phyloP scores from a whole-genome alignment of 495 filamentous ascomycete species.

The Penicillium ucsense region DNA sequence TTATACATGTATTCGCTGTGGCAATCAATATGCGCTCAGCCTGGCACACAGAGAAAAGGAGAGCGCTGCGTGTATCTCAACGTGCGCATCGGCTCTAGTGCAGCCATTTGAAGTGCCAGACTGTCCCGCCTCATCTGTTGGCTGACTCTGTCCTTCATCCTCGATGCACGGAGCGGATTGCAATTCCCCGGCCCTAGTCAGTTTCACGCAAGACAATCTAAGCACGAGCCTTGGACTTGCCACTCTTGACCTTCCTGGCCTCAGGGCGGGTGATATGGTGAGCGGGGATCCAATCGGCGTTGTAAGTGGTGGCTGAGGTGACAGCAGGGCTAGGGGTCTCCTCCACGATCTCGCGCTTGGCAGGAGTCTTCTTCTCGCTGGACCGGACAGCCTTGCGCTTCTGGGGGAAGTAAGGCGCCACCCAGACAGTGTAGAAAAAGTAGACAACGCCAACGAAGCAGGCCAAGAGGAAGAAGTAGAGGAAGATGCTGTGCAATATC shows the following conservation, averaged over 20 bases:
- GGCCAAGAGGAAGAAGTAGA: constrained; percentile 83
- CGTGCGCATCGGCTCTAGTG: neutral
- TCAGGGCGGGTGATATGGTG: constrained; percentile 83
- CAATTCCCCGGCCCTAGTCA: too few relatives aligned
- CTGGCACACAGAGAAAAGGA: constrained; percentile 1
- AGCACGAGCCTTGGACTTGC: constrained; percentile 46
- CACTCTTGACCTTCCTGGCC: constrained; percentile 68
- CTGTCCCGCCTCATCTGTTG: neutral
- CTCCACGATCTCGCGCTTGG: constrained; percentile 63
- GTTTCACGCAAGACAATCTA: constrained; percentile 8
- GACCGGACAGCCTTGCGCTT: constrained; percentile 60
- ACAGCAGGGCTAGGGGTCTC: constrained; percentile 57
- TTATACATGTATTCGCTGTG: constrained; percentile 27
- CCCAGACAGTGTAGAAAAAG: constrained; percentile 97
- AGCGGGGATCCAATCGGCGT: constrained; percentile 92
- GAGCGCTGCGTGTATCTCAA: constrained; percentile 23
- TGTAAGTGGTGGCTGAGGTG: constrained; percentile 65
- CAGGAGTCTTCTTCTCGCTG: constrained; percentile 46
- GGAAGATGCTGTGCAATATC: constrained; percentile 62
- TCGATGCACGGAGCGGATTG: too few relatives aligned
- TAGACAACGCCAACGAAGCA: constrained; percentile 72
- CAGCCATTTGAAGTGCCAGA: constrained; percentile 2
- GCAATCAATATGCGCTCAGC: constrained; percentile 2
- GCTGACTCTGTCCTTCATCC: too few relatives aligned
- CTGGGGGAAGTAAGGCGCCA: constrained; percentile 93